phyloP scores from a whole-genome alignment of 495 filamentous ascomycete genomes.

The Glonium stellatum region DNA sequence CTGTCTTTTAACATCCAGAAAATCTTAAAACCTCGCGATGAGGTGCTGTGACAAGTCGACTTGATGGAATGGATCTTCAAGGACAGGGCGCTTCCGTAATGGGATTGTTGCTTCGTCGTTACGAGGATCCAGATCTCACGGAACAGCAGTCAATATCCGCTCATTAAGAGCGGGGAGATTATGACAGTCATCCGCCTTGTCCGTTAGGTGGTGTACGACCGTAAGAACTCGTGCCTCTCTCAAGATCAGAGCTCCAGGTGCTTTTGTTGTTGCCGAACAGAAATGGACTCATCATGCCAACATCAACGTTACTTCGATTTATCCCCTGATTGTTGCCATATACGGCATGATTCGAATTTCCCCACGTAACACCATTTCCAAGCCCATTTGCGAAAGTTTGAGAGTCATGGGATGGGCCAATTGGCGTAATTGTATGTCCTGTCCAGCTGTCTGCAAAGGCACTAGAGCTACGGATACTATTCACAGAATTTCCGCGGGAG shows the following conservation, averaged over 20 bases:
- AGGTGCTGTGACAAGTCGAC: background rate
- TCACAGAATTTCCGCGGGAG: constrained; percentile 20
- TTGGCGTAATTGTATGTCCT: constrained; percentile 3
- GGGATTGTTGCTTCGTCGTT: background rate
- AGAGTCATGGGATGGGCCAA: constrained; percentile 8
- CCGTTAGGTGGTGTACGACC: constrained; percentile 22
- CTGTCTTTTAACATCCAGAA: background rate
- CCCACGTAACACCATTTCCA: constrained; percentile 19
- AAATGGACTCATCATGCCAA: constrained; percentile 14
- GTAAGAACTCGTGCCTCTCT: constrained; percentile 12
- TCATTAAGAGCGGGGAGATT: background rate
- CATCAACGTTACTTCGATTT: constrained; percentile 1
- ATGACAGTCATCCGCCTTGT: constrained; percentile 21
- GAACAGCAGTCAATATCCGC: no score
- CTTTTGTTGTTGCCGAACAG: constrained; percentile 10
- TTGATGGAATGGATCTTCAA: background rate
- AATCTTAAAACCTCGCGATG: background rate
- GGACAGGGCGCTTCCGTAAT: background rate
- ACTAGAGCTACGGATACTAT: constrained; percentile 14
- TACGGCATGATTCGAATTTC: constrained; percentile 4
- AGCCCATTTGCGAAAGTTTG: constrained; percentile 4
- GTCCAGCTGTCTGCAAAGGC: constrained; percentile 5
- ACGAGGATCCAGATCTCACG: no score
- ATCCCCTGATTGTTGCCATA: background rate
- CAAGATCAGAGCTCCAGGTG: constrained; percentile 8